Evolutionary conservation across 2,329 filamentous ascomycete species (phyloP), one percentile per base, ranked within the genome.

Genomic region (Fusarium agapanthi): DNA sequence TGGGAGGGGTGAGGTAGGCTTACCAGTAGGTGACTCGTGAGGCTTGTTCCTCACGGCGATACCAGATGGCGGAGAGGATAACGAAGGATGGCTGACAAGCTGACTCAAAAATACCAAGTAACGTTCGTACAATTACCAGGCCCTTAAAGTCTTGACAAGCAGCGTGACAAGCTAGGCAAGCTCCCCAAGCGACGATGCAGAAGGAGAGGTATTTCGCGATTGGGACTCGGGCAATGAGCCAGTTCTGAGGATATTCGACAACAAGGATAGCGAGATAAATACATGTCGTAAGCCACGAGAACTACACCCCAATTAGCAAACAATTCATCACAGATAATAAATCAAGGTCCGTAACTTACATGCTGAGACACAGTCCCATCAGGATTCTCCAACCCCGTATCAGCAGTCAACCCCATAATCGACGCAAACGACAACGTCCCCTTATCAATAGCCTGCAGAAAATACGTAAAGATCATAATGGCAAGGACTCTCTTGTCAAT

Each of bases 401-500:
- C 87, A 11, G 83, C 77, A 1, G 82, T 81, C 54, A 92, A 84
- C 34, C 87, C 88, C 89, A 91, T 91, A 77, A 92, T 91, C 48
- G 87, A 88, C 14, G 89, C 88, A 86, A 86, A 92, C 3, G 86
- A 89, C 76, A 92, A 82, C 1, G 90, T 92, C 32, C 89, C 90
- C 80, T 92, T 92, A 80, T 92, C 90, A 50, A 92, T 85, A 50
- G 89, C 87, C 77, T 93, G 92, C 28, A 94, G 81, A 77, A 94
- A 93, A 80, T 94, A 94, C 1, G 91, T 93, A 53, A 87, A 80
- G 64, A 94, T 87, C 92, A 95, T 94, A 79, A 94, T 85, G 5
- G 86, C 81, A 47, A 95, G 82, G 6, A 94, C 87, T 37, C 92
- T 88, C 69, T 84, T 86, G 80, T 94, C 91, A 72, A 94, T 92